These are phyloP conservation scores for Didymella segeticola DNA, from an alignment of 2,329 filamentous ascomycete species.

Conservation along the genomic window DNA sequence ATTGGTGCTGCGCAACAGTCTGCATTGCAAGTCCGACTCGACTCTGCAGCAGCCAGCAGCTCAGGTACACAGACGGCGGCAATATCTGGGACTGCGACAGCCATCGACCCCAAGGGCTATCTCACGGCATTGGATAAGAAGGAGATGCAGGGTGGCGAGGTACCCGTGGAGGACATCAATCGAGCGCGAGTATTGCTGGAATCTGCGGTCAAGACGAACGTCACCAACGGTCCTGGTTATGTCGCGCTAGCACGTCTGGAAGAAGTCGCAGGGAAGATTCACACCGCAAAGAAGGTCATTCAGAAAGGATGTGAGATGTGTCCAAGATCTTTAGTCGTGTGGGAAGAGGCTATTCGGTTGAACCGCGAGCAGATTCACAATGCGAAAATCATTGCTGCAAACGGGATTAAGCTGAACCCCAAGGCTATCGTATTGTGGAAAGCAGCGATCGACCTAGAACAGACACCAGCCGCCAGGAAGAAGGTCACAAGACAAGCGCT, in stretches of 20 bases:
- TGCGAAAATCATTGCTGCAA: slow-evolving; percentile 92
- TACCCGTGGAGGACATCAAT: slow-evolving; percentile 87
- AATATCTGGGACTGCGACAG: slow-evolving; percentile 80
- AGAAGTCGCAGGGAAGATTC: slow-evolving; percentile 89
- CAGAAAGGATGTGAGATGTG: slow-evolving; percentile 87
- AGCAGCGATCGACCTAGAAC: slow-evolving; percentile 92
- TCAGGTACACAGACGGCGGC: slow-evolving; percentile 68
- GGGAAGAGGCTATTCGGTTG: slow-evolving; percentile 93
- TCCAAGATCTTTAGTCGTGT: slow-evolving; percentile 92
- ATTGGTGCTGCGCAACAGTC: slow-evolving; percentile 97
- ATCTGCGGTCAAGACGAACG: slow-evolving; percentile 96
- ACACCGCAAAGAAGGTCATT: slow-evolving; percentile 87
- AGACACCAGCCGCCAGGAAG: slow-evolving; percentile 83
- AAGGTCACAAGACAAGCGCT: slow-evolving; percentile 89
- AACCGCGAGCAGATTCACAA: slow-evolving; percentile 80
- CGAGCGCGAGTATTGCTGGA: slow-evolving; percentile 91
- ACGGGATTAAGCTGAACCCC: slow-evolving; percentile 90
- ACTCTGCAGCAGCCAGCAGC: slow-evolving; percentile 78
- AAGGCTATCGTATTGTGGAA: slow-evolving; percentile 90
- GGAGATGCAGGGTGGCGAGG: slow-evolving; percentile 77
- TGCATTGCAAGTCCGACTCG: slow-evolving; percentile 90
- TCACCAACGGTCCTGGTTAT: slow-evolving; percentile 93
- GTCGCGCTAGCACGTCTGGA: slow-evolving; percentile 93
- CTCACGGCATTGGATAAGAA: slow-evolving; percentile 88
- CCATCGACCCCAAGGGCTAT: slow-evolving; percentile 94